A percentile compares a stretch with the other conserved stretches of the same genome.
Conservation (phyloP, 169 alveolate genomes). For the Theileria parva region DNA sequence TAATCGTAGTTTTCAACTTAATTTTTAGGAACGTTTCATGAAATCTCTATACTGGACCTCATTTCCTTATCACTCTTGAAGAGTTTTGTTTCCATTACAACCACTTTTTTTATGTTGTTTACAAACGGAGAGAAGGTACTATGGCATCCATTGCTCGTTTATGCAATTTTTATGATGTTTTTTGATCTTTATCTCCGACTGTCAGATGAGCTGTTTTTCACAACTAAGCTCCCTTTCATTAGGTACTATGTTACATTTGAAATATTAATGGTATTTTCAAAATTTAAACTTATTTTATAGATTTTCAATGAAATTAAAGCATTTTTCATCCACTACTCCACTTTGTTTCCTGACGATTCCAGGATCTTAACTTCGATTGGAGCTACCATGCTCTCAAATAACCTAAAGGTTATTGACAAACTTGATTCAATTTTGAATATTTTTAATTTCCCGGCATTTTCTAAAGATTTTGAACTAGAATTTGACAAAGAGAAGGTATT, state of each 20-base stretch:
- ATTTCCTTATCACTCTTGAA: slow-evolving; percentile 37
- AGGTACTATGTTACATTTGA: slow-evolving; percentile 43
- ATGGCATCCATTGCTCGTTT: slow-evolving; percentile 26
- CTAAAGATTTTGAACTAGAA: neutral
- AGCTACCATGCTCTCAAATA: slow-evolving; percentile 24
- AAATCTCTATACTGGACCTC: slow-evolving; percentile 31
- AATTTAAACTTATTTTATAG: neutral
- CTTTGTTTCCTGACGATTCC: slow-evolving; percentile 17
- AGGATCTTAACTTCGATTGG: slow-evolving; percentile 10
- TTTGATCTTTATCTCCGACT: slow-evolving; percentile 56
- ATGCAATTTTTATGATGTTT: slow-evolving; percentile 39
- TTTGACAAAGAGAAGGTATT: neutral
- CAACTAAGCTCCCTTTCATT: slow-evolving; percentile 41
- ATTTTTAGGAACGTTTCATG: slow-evolving; percentile 2
- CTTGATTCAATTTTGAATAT: slow-evolving; percentile 27
- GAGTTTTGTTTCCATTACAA: slow-evolving; percentile 19
- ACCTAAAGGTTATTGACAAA: slow-evolving; percentile 11
- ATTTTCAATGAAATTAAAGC: slow-evolving; percentile 39
- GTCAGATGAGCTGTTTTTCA: slow-evolving; percentile 20
- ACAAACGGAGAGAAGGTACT: slow-evolving; percentile 28
- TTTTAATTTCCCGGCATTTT: neutral
- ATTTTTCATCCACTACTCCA: slow-evolving; percentile 45
- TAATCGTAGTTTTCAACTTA: neutral
- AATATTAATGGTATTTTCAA: slow-evolving; percentile 17
- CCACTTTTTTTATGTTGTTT: slow-evolving; percentile 27